Evolutionary conservation across 108 stramenopile genomes (phyloP).

Genomic region (Fragilaria radians): DNA sequence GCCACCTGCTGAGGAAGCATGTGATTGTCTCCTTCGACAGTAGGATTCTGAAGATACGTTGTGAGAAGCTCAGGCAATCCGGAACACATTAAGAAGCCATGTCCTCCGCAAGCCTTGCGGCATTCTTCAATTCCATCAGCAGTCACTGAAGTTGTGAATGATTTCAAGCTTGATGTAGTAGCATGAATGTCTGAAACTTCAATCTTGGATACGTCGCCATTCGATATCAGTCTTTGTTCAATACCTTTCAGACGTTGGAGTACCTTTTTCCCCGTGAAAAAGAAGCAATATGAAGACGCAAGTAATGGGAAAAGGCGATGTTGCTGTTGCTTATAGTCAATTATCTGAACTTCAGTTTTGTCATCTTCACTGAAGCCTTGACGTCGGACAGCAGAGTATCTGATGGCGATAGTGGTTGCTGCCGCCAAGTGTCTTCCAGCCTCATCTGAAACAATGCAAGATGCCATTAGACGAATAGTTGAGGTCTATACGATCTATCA

Average conservation of each 20-base stretch:
- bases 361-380: slow-evolving; percentile 81
- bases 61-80: slow-evolving; percentile 88
- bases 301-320: slow-evolving; percentile 88
- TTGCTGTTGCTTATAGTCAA: slow-evolving; percentile 95
- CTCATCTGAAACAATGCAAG: slow-evolving; percentile 40
- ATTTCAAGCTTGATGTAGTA: slow-evolving; percentile 85
- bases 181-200: slow-evolving; percentile 88
- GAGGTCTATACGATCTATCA: too few species aligned
- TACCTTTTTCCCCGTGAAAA: slow-evolving; percentile 78
- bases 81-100: slow-evolving; percentile 86
- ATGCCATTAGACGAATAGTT: too few species aligned
- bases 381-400: slow-evolving; percentile 88
- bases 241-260: slow-evolving; percentile 54
- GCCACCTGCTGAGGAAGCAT: slow-evolving; percentile 89
- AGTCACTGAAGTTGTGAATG: slow-evolving; percentile 81
- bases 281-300: slow-evolving; percentile 86
- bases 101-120: slow-evolving; percentile 93
- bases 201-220: slow-evolving; percentile 49
- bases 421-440: slow-evolving; percentile 63
- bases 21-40: slow-evolving; percentile 91
- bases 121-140: slow-evolving; percentile 95
- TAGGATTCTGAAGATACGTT: slow-evolving; percentile 88
- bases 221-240: slow-evolving; percentile 52
- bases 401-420: slow-evolving; percentile 83
- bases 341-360: slow-evolving; percentile 66